Evolutionary conservation across 129 eudicot genomes (phyloP), one percentile per base, ranked within the genome.

Genomic region (Flaveria bidentis): DNA sequence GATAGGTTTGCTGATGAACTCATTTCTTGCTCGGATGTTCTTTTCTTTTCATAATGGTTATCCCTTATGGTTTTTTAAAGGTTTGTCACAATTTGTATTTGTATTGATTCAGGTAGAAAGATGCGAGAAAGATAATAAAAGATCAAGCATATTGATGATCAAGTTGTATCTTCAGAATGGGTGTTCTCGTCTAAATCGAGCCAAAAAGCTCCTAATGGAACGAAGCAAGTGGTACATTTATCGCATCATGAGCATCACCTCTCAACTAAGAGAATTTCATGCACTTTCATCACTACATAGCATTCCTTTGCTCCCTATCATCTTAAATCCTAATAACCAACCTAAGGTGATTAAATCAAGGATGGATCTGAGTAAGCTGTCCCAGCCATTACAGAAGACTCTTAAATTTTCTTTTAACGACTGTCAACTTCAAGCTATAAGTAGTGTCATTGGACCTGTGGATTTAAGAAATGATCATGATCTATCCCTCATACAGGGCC

Each of bases 201-300:
- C 90, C 50, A 86, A 89, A 85, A 95, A 91, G 85, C 88, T 83
- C 78, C 88, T 95, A 63, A 79, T 81, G 80, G 99, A 86, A 61
- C 75, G 99, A 82, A 95, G 97, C 89, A 95, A 91, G 87, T 95
- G 99, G 99, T 88, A 72, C 83, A 74, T 91, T 80, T 82, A 88
- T 79, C 91, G 91, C 67, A 75, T 95, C 81, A 84, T 90, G 96
- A 89, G 86, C 74, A 91, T 95, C 71, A 89, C 96, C 53, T 89
- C 99, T 62, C 99, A 95, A 76, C 87, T 91, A 60, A 84, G 97
- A 82, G 97, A 95, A 80, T 95, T 95, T 80, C 99, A 91, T 85
- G 99, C 99, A 76, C 77, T 95, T 69, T 89, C 99, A 49, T 87
- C 97, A 5, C 81, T 89, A 80, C 87, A 73, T 30, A 84, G 85